Conservation (phyloP, 306 rosid genomes). For the Trifolium subterraneum region DNA sequence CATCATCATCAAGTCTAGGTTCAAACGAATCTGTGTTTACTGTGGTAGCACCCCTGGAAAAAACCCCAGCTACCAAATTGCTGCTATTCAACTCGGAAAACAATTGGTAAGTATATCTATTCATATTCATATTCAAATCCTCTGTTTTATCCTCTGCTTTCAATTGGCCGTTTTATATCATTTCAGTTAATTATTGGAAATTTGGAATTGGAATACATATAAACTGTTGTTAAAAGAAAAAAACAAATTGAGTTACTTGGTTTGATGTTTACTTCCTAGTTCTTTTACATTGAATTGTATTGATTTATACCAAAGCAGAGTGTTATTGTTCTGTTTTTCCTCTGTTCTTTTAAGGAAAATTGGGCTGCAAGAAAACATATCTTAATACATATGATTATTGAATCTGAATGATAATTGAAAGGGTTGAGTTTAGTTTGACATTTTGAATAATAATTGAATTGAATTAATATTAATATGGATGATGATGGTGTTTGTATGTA, state of each 20-base stretch:
- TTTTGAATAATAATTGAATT: background rate
- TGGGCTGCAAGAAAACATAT: background rate
- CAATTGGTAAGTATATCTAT: conserved; percentile 59
- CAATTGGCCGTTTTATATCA: background rate
- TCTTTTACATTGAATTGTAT: background rate
- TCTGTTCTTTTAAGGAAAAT: background rate
- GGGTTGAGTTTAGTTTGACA: background rate
- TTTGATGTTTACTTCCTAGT: background rate
- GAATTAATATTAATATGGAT: background rate
- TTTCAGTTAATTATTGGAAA: background rate
- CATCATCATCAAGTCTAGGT: conserved; percentile 52
- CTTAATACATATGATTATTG: background rate
- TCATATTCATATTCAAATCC: background rate
- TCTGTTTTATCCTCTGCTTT: background rate
- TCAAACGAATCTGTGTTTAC: conserved; percentile 85
- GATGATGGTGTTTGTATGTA: too few relatives aligned
- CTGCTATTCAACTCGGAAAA: conserved; percentile 82
- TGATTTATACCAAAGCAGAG: background rate
- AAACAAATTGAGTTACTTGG: background rate
- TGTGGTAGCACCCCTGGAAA: conserved; percentile 93
- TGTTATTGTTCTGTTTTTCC: background rate
- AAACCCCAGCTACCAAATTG: conserved; percentile 77
- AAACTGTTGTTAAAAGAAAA: too few relatives aligned
- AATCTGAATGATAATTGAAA: conserved; percentile 11
- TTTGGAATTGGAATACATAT: background rate